Percentiles rank a stretch among this genome's conserved stretches.
Conservation (phyloP, 2,329 filamentous ascomycete genomes). For the Gaeumannomyces sp. region DNA sequence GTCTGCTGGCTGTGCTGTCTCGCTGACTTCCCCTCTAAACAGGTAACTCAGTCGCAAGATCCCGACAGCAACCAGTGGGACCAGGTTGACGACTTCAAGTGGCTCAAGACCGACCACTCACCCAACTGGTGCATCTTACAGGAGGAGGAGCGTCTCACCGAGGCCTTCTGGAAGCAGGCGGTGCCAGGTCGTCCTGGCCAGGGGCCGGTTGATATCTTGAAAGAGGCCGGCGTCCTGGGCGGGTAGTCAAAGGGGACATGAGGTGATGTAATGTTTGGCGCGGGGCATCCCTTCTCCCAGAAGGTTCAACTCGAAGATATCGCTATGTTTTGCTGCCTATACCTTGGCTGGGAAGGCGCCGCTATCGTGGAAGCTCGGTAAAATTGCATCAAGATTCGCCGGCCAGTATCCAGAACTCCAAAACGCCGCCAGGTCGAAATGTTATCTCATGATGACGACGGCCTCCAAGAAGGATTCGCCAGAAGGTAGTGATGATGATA, state of each 20-base stretch:
- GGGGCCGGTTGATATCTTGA: conserved; percentile 60
- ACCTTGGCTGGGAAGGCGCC: not conserved
- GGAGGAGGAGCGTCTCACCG: conserved; percentile 50
- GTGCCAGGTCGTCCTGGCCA: conserved; percentile 58
- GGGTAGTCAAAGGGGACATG: not conserved
- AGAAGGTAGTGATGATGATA: not conserved
- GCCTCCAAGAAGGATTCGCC: not conserved
- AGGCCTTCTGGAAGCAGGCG: conserved; percentile 62
- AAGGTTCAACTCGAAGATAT: not conserved
- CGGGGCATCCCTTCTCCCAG: not conserved
- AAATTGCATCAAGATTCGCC: not conserved
- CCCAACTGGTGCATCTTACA: conserved; percentile 79
- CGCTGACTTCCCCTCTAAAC: conserved; percentile 14
- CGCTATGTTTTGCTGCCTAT: not conserved
- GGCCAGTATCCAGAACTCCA: not conserved
- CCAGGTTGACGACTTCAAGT: conserved; percentile 95
- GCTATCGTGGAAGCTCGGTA: not conserved
- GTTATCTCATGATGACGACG: not conserved
- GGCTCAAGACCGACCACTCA: conserved; percentile 79
- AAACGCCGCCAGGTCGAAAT: not conserved
- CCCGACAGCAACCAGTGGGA: conserved; percentile 66
- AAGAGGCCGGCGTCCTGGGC: conserved; percentile 36
- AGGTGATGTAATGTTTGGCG: not conserved
- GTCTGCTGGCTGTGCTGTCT: conserved; percentile 12
- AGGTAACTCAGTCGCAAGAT: conserved; percentile 24